Evolutionary conservation across 192 early-diverging fungal genomes (phyloP), one percentile per base, ranked within the genome.

Genomic region (Linnemannia exigua): DNA sequence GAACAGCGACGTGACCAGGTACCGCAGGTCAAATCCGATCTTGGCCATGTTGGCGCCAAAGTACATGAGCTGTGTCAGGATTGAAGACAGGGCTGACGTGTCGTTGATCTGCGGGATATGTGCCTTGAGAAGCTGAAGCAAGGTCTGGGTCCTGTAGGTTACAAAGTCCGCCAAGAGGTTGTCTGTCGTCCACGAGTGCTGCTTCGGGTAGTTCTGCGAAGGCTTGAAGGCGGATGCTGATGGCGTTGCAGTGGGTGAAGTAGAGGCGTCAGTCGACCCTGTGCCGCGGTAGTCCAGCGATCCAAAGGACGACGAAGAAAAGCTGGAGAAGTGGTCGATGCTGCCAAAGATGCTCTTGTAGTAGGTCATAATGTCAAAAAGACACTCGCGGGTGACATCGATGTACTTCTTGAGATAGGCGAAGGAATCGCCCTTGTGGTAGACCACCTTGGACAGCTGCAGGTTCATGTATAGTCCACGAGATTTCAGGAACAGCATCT

Each of bases 321-420:
- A 71, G 31, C 77, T 70, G 11, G 77, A 76, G 54, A 73, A 82
- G n/a, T 86, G 38, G 46, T 85, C 73, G n/a, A 71, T 47, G 17
- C 79, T 80, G 8, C 89, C 87, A 79, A 97, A 97, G 38, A 97
- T 93, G 44, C 93, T 92, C 71, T 91, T 94, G 79, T 95, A 97
- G 67, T 97, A 95, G 17, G 92, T 95, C 67, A 95, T 89, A 54
- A 95, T 95, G 74, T 97, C 96, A 83, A 96, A 94, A 63, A 97
- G 90, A 73, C 93, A 90, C 77, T 96, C 96, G 58, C 96, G 91
- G n/a, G 92, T 90, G 5, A 95, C 88, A 80, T 96, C 96, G 44
- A 96, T 91, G 74, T 94, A 96, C 74, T 92, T 90, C 69, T 94
- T 96, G 35, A 97, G 67, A 72, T 92, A 94, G 12, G 94, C 92